Evolutionary conservation across 2,329 filamentous ascomycete species (phyloP), one percentile per base, ranked within the genome.

Genomic region (Fusarium graminum): DNA sequence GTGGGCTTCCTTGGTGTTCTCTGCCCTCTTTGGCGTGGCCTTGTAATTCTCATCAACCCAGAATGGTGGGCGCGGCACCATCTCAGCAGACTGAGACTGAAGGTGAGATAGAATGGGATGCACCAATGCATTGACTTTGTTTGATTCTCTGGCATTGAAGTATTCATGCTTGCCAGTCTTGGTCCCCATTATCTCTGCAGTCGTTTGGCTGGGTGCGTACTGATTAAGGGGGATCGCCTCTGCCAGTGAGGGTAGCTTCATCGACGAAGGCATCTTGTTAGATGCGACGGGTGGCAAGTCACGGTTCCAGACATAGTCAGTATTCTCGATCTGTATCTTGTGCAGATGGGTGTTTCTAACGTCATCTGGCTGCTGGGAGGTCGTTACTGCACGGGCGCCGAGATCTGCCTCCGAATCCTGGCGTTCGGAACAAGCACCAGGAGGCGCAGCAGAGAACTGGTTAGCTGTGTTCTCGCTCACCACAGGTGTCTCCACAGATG

Each of bases 111-210:
- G 28, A 36, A 36, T 62, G 32, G 28, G 56, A 39, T 34, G 61
- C 17, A 55, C 36, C 22, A 51, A 52, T 12, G 54, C 56, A 26
- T 59, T 59, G 6, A 43, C 50, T 40, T 74, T 77, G 51, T 81
- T 82, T 22, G 73, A 67, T 44, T 79, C 80, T 26, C 80, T 74
- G 7, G 80, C 80, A 5, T 69, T 70, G 49, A 81, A 82, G 49
- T 70, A 82, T 22, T 80, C 79, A 10, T 59, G 59, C 47, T 81
- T 81, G 2, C 78, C 80, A 4, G 74, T 76, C 49, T 71, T 76
- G 25, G 73, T 67, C 2, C 79, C 79, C 41, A 81, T 68, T 8
- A 67, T 47, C 38, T 77, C 73, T 16, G 74, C 75, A 8, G 42
- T 17, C 4, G 49, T 32, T n/a, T 34, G 58, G 12, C 43, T 38